phyloP scores from a whole-genome alignment of 2,329 filamentous ascomycete species.

The Colletotrichum zoysiae region DNA sequence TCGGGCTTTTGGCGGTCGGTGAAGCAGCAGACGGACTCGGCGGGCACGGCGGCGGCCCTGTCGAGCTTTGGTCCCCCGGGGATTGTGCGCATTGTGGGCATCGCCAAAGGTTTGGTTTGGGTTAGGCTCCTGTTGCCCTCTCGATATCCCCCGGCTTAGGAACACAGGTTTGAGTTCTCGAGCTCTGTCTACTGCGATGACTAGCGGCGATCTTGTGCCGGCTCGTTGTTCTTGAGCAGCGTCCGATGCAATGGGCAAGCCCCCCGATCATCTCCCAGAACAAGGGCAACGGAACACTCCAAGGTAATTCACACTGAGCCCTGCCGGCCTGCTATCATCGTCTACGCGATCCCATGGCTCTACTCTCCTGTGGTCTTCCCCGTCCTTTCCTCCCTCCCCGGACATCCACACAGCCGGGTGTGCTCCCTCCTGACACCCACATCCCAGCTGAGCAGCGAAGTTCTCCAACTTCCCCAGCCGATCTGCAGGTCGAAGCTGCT shows the following conservation, averaged over 20 bases:
- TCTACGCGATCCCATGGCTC: no score
- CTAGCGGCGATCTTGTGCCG: neutral
- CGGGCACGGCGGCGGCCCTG: neutral
- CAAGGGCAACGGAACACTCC: neutral
- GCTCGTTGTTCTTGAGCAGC: neutral
- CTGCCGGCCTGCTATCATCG: neutral
- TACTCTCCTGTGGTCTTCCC: neutral
- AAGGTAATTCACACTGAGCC: neutral
- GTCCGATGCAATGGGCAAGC: neutral
- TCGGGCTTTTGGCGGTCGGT: no score
- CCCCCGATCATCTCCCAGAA: neutral
- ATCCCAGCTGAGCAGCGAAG: neutral
- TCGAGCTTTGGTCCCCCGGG: neutral
- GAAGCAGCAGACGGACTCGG: neutral
- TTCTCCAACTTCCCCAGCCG: constrained; percentile 16
- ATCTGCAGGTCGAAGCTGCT: constrained; percentile 10
- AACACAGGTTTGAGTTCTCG: neutral
- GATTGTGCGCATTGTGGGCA: no score
- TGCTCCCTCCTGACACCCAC: neutral
- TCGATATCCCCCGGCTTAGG: no score
- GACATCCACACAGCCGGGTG: neutral
- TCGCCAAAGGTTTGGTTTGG: no score
- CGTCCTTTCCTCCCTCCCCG: neutral
- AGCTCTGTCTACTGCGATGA: neutral
- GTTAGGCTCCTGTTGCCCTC: no score